A percentile compares a stretch with the other conserved stretches of the same genome.
Evolutionary conservation across 345 rosid species (phyloP).

Genomic region (Ricinus communis): DNA sequence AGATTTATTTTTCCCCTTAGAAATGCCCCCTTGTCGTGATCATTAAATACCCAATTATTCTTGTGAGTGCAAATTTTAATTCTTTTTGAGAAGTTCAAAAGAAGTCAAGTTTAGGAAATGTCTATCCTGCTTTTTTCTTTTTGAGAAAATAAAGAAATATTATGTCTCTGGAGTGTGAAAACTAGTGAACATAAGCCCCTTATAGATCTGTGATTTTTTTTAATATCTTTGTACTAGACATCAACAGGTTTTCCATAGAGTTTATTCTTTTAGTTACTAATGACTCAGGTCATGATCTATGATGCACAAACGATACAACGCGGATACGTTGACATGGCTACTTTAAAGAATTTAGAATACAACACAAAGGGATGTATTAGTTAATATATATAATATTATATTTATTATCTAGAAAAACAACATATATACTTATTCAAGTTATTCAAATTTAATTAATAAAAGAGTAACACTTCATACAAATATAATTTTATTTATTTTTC

Average conservation of each 20-base stretch:
- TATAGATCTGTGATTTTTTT: neutral
- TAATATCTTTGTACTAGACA: neutral
- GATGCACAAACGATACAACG: too few relatives aligned
- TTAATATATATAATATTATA: too few relatives aligned
- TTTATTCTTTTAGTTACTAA: neutral
- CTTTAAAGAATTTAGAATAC: too few relatives aligned
- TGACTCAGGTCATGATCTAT: neutral
- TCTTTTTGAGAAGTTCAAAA: neutral
- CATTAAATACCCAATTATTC: neutral
- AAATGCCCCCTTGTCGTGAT: neutral
- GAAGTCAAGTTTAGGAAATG: neutral
- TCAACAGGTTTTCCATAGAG: neutral
- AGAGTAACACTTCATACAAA: too few relatives aligned
- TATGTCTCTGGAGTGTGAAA: neutral
- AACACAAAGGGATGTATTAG: too few relatives aligned
- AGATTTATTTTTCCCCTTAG: neutral
- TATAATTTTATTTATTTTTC: too few relatives aligned
- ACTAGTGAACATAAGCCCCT: neutral
- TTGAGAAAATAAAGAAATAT: neutral
- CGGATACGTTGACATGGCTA: too few relatives aligned
- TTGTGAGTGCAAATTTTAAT: neutral
- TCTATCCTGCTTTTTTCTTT: neutral
- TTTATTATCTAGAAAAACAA: too few relatives aligned
- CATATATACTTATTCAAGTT: too few relatives aligned
- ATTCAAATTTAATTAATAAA: too few relatives aligned